Evolutionary conservation across 495 filamentous ascomycete genomes (phyloP).

Genomic region (Neurospora terricola): DNA sequence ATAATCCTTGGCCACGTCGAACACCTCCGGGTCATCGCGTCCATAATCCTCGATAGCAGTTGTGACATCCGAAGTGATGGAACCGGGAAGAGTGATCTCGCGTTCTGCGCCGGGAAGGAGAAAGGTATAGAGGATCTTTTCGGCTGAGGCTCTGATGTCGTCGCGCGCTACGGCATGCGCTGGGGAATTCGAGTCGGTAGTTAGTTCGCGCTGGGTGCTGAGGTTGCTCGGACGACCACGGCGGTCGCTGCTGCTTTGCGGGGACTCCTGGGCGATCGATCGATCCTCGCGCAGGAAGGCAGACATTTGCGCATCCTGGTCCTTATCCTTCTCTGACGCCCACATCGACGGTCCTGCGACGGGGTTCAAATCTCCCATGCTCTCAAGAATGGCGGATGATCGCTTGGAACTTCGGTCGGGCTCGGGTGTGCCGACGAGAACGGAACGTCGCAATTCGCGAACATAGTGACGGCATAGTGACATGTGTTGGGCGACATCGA

Average conservation of each 20-base stretch:
- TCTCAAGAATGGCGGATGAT: constrained; percentile 71
- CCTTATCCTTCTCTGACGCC: constrained; percentile 50
- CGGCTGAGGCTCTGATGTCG: constrained; percentile 85
- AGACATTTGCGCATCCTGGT: constrained; percentile 77
- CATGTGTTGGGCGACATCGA: constrained; percentile 98
- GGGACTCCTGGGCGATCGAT: constrained; percentile 47
- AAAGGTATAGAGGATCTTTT: constrained; percentile 96
- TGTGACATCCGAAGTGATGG: constrained; percentile 72
- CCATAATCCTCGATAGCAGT: constrained; percentile 76
- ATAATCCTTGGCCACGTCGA: constrained; percentile 95
- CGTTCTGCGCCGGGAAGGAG: constrained; percentile 86
- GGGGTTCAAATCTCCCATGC: constrained; percentile 53
- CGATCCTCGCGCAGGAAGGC: constrained; percentile 76
- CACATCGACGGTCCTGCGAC: constrained; percentile 38
- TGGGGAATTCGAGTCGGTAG: constrained; percentile 62
- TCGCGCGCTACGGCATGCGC: constrained; percentile 72
- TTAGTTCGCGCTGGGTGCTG: constrained; percentile 43
- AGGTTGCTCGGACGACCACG: constrained; percentile 58
- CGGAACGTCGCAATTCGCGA: constrained; percentile 83
- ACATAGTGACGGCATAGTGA: constrained; percentile 97
- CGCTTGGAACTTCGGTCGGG: constrained; percentile 75
- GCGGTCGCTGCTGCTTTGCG: constrained; percentile 56
- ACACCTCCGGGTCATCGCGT: constrained; percentile 92
- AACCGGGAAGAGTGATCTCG: constrained; percentile 85
- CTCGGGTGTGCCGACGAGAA: constrained; percentile 87